A percentile compares a stretch with the other conserved stretches of the same genome.
phyloP scores from a whole-genome alignment of 345 rosid genomes.

The Lumnitzera racemosa region DNA sequence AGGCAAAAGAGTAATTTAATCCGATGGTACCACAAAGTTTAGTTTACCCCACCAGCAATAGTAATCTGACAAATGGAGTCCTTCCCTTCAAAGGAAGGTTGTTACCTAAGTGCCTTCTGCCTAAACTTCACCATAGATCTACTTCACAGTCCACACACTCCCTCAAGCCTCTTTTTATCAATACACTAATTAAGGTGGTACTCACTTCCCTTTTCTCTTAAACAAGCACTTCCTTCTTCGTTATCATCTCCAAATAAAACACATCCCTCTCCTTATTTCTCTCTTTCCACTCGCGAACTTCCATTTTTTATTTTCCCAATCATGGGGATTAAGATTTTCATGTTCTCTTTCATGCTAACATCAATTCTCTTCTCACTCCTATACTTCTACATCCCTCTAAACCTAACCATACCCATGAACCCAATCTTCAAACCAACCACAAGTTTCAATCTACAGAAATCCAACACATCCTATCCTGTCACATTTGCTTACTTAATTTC shows the following conservation, averaged over 20 bases:
- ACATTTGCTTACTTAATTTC: slow-evolving; percentile 78
- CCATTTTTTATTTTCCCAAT: not conserved
- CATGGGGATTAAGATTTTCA: slow-evolving; percentile 49
- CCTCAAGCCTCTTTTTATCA: not conserved
- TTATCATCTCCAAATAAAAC: not conserved
- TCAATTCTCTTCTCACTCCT: slow-evolving; percentile 37
- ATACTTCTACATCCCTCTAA: slow-evolving; percentile 37
- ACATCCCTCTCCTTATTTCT: not conserved
- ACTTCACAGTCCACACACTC: slow-evolving; percentile 17
- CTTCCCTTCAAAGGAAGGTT: slow-evolving; percentile 46
- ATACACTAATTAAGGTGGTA: no score
- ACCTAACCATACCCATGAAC: slow-evolving; percentile 27
- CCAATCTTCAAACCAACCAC: slow-evolving; percentile 26
- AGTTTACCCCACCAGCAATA: no score
- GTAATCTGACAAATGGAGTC: slow-evolving; percentile 13
- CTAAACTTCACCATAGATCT: not conserved
- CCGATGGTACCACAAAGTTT: no score
- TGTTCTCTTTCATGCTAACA: slow-evolving; percentile 43
- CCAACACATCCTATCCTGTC: slow-evolving; percentile 42
- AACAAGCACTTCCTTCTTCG: slow-evolving; percentile 1
- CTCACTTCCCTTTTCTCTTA: slow-evolving; percentile 3
- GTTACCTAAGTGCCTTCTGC: no score
- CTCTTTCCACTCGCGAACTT: slow-evolving; percentile 1
- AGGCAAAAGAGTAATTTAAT: no score
- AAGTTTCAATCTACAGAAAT: slow-evolving; percentile 23